Conservation (phyloP, 192 early-diverging fungal species). For the Podila minutissima region DNA sequence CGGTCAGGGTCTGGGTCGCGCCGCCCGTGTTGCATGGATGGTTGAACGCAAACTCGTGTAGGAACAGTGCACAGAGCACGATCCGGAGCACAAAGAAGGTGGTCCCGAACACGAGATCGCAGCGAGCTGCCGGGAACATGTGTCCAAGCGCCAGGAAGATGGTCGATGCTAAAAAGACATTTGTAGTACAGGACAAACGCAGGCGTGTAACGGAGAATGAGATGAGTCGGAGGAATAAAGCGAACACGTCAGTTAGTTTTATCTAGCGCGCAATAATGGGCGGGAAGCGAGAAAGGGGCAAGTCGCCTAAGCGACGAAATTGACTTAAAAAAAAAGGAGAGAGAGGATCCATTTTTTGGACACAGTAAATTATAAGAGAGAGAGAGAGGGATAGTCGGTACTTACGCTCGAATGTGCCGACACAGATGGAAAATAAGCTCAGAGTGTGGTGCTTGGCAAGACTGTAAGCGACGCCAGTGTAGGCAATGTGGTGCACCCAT, state of each 20-base stretch:
- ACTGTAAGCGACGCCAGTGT: conserved; percentile 2
- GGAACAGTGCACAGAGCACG: neutral
- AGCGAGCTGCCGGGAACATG: conserved; percentile 19
- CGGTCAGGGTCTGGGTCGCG: neutral
- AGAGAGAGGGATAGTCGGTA: neutral
- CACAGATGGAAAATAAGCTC: conserved; percentile 8
- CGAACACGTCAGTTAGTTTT: too few species aligned
- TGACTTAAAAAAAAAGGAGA: too few species aligned
- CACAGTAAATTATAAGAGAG: too few species aligned
- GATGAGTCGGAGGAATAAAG: too few species aligned
- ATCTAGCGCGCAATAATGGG: too few species aligned
- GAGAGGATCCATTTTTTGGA: too few species aligned
- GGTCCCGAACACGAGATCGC: neutral
- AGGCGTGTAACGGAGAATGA: too few species aligned
- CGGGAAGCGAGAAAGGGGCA: too few species aligned
- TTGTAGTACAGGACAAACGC: neutral
- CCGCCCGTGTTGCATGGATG: neutral
- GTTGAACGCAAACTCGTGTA: neutral
- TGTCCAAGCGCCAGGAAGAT: conserved; percentile 11
- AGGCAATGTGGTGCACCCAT: conserved; percentile 23
- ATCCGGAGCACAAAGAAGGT: neutral
- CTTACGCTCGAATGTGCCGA: conserved; percentile 30
- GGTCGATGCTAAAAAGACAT: conserved; percentile 13
- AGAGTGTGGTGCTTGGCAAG: neutral
- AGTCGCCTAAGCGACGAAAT: too few species aligned